phyloP scores from a whole-genome alignment of 225 moss, liverwort and hornwort genomes.

The Marchantia paleacea region DNA sequence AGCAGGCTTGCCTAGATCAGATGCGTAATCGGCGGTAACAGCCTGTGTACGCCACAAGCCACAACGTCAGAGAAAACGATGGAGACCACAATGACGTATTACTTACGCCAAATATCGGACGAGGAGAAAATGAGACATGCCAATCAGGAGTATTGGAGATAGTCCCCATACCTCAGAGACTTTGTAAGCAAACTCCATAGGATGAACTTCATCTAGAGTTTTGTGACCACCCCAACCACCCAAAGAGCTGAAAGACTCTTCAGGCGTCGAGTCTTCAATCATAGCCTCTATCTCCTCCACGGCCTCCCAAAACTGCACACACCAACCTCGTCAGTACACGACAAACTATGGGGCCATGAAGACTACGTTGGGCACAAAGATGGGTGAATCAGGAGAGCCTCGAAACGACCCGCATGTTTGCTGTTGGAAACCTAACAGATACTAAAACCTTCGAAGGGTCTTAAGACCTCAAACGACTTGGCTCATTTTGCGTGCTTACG shows the following conservation, averaged over 20 bases:
- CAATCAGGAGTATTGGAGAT: not conserved
- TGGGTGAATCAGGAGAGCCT: no score
- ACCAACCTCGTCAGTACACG: not conserved
- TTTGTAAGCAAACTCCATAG: constrained; percentile 88
- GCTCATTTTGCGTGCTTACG: constrained; percentile 28
- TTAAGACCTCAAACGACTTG: not conserved
- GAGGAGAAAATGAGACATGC: no score
- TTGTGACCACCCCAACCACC: constrained; percentile 88
- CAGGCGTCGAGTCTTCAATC: constrained; percentile 55
- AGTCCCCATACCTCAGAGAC: constrained; percentile 70
- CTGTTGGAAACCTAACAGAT: not conserved
- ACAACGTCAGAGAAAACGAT: not conserved
- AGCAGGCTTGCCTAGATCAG: constrained; percentile 77
- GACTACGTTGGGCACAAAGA: no score
- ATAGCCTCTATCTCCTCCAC: constrained; percentile 49
- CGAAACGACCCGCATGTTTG: not conserved
- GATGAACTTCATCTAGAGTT: constrained; percentile 82
- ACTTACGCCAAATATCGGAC: no score
- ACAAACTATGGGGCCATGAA: not conserved
- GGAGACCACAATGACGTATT: no score
- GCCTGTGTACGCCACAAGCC: constrained; percentile 43
- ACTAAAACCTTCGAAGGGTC: not conserved
- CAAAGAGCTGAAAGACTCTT: constrained; percentile 76
- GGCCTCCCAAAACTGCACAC: constrained; percentile 74
- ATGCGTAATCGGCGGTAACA: constrained; percentile 62